Evolutionary conservation across 2,329 filamentous ascomycete species (phyloP), one percentile per base, ranked within the genome.

Genomic region (Aspergillus calidoustus): DNA sequence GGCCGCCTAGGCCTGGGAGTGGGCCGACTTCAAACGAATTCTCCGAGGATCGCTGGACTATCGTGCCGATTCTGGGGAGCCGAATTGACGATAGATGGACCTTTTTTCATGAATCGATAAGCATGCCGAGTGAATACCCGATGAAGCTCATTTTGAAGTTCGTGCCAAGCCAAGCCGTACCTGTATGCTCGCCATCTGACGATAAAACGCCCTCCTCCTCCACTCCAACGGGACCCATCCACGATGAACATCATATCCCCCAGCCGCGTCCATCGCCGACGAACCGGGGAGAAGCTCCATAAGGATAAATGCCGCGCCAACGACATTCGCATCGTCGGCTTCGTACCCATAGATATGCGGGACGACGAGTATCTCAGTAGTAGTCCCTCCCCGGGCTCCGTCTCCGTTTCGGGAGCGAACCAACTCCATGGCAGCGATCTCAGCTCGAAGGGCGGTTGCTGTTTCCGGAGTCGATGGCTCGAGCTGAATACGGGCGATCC

Each of bases 291-390:
- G 59, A 64, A 74, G 41, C 67, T 69, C 59, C 69, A 76, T 73
- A 22, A 77, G 59, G 4, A 74, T 70, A 57, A 71, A 76, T 3
- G 73, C 68, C 6, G 67, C 68, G 4, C 71, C 67, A 17, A 70
- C 63, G 4, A 51, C 25, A 53, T 74, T 74, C 7, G 62, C 11
- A 34, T 61, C 47, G 5, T 34, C 15, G 44, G 52, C 17, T 19
- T 61, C n/a, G 17, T 57, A 61, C 7, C 53, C 53, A 53, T 48
- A 57, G 19, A 61, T 46, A 3, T 47, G 19, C 2, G 59, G 59
- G 6, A 61, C 22, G 2, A 15, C 47, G 38, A 38, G 53, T 8
- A 11, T 17, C 34, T 2, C 11, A 2, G 9, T 3, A 38, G 53
- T 41, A 4, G 4, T 28, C 25, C 25, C 25, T 4, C 25, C 25